Percentiles rank a stretch among this genome's conserved stretches.
Evolutionary conservation across 495 filamentous ascomycete species (phyloP).

Genomic region (Glarea lozoyensis): DNA sequence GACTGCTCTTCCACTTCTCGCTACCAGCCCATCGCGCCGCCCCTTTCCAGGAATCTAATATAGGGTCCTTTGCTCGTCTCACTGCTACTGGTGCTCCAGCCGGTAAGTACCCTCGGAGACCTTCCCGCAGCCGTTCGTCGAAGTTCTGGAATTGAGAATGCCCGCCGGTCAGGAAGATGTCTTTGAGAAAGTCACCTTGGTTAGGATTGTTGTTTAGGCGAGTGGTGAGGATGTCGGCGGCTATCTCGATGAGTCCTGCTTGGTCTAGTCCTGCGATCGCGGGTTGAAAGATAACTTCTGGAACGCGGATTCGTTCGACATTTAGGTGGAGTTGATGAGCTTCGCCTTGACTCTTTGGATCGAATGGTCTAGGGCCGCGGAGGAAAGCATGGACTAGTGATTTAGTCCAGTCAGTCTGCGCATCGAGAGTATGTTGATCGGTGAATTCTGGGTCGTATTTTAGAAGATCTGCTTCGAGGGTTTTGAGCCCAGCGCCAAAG

Average conservation of each 20-base stretch:
- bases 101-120: slow-evolving; percentile 64
- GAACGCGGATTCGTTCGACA: slow-evolving; percentile 91
- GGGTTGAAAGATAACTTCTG: slow-evolving; percentile 92
- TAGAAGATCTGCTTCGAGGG: slow-evolving; percentile 74
- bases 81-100: slow-evolving; percentile 54
- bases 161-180: slow-evolving; percentile 93
- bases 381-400: slow-evolving; percentile 81
- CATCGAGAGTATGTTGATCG: slow-evolving; percentile 82
- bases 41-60: slow-evolving; percentile 87
- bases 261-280: slow-evolving; percentile 90
- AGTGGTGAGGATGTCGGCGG: slow-evolving; percentile 73
- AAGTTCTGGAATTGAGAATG: slow-evolving; percentile 81
- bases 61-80: slow-evolving; percentile 59
- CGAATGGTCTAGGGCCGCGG: slow-evolving; percentile 78
- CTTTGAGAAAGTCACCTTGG: slow-evolving; percentile 57
- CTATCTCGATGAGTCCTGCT: slow-evolving; percentile 85
- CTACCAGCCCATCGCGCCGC: slow-evolving; percentile 66
- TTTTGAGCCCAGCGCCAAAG: slow-evolving; percentile 57
- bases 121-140: slow-evolving; percentile 68
- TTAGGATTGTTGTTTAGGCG: slow-evolving; percentile 42
- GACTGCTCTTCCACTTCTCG: slow-evolving; percentile 34
- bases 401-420: slow-evolving; percentile 90
- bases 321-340: slow-evolving; percentile 88
- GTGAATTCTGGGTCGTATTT: slow-evolving; percentile 81
- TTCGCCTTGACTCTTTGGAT: slow-evolving; percentile 70